Conservation (phyloP, 768 basidiomycete species). For the Glaciozyma antarctica region DNA sequence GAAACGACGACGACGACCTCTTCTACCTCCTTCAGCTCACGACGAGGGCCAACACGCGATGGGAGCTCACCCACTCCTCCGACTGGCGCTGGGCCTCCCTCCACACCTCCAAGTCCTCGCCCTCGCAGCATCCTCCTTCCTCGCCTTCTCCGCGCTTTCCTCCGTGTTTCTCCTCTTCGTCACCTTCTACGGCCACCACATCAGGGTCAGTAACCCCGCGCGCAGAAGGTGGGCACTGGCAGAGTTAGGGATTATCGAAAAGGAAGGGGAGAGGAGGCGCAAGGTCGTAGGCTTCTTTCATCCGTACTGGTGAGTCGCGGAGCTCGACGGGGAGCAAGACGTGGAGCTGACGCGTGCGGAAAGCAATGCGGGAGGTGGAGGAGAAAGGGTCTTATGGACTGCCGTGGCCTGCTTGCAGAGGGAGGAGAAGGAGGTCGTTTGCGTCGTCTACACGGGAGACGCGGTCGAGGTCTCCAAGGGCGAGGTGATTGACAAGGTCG, state of each 20-base stretch:
- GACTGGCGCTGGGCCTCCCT: neutral
- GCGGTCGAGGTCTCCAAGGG: constrained; percentile 60
- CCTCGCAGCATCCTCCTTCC: neutral
- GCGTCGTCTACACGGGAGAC: constrained; percentile 84
- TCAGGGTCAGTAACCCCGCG: neutral
- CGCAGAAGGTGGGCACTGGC: neutral
- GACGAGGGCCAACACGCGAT: neutral
- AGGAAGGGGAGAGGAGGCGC: neutral
- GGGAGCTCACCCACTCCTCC: neutral
- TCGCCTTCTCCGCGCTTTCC: neutral
- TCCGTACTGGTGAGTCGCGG: constrained; percentile 70
- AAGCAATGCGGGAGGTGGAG: constrained; percentile 93
- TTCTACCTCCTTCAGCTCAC: neutral
- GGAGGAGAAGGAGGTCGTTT: constrained; percentile 55
- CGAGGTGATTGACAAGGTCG: constrained; percentile 67
- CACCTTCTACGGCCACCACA: neutral
- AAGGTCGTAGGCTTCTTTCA: constrained; percentile 78
- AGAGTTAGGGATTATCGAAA: neutral
- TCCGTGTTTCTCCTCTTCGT: neutral
- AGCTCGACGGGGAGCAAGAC: constrained; percentile 7
- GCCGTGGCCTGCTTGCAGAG: constrained; percentile 70
- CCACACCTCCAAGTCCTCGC: neutral
- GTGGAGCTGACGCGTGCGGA: constrained; percentile 10
- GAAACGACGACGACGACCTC: neutral
- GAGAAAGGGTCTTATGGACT: constrained; percentile 90